These are phyloP conservation scores for Teratosphaeria nubilosa DNA, from an alignment of 2,329 filamentous ascomycete genomes.

Conservation along the genomic window DNA sequence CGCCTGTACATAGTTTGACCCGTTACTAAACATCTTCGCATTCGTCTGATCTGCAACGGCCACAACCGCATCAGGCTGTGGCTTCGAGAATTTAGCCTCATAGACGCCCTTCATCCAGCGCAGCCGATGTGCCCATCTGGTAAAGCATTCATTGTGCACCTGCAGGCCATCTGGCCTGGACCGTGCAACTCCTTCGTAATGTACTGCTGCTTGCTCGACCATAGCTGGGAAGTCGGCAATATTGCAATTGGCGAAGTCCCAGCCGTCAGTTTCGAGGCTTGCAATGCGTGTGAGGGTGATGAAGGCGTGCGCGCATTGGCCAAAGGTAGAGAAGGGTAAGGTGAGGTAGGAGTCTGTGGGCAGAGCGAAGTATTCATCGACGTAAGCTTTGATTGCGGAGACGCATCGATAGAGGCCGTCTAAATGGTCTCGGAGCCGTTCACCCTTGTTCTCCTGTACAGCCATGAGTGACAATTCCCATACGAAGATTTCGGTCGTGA, in stretches of 20 bases:
- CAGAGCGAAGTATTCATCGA: conserved; percentile 19
- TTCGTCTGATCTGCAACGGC: neutral
- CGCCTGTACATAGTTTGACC: neutral
- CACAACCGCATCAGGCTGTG: neutral
- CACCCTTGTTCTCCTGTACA: conserved; percentile 13
- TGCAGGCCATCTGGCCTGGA: conserved; percentile 15
- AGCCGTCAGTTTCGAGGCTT: conserved; percentile 21
- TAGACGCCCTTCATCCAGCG: conserved; percentile 20
- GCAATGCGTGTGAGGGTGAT: conserved; percentile 20
- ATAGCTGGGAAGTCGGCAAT: conserved; percentile 12
- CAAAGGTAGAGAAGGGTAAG: conserved; percentile 20
- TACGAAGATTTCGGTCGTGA: conserved; percentile 17
- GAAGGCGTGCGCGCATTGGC: conserved; percentile 21
- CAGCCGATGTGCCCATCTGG: conserved; percentile 18
- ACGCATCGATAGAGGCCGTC: conserved; percentile 18
- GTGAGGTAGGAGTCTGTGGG: conserved; percentile 16
- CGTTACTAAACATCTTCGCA: neutral
- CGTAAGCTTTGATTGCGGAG: conserved; percentile 15
- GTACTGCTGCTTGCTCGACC: conserved; percentile 12
- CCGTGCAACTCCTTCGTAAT: conserved; percentile 13
- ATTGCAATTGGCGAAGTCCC: conserved; percentile 15
- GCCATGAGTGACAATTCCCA: conserved; percentile 18
- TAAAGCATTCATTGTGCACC: conserved; percentile 21
- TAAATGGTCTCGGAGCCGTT: conserved; percentile 13
- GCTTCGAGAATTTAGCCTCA: conserved; percentile 11